Base-by-base conservation (phyloP, 2,329 filamentous ascomycete genomes). In the Cladosporium sp. region DNA sequence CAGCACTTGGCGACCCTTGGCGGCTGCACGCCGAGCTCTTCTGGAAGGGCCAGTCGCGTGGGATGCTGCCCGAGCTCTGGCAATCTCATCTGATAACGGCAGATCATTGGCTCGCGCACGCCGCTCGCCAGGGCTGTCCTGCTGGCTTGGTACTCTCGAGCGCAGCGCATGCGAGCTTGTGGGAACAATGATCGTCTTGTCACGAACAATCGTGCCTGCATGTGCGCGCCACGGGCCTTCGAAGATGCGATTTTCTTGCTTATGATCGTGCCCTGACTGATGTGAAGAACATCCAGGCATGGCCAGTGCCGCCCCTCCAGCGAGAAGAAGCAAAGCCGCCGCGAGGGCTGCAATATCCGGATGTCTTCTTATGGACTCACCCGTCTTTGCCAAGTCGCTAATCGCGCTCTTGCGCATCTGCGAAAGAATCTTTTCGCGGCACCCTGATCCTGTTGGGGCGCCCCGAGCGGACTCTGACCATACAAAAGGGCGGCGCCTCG, bases 21-120 rank as follows among this genome's bases (percentile, higher is more conserved):
- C 46, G 31, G 43, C 31, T 43, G 46, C 46, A 19, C 37, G 46
- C 46, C 46, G 22, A 49, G 46, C 13, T 19, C 46, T 49, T 34
- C 13, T 16, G 38, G 46, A 43, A 42, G 16, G 32, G 14, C 42
- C n/a, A 22, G 28, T 31, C 46, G 46, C 38, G 46, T 43, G 46
- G 46, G 38, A 49, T 32, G 38, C 37, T 31, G 31, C 22, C 22
- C 22, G 22, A 28, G 22, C 22, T 28, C 22, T 28, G 22, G 22
- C 22, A 28, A 28, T 28, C 22, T 28, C 22, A 28, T 28, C 22
- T 28, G 22, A 28, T 28, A 28, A 28, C 22, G 22, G 22, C 22
- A 28, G 22, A 28, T 28, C 22, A 28, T 28, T 28, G 22, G 22
- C 7, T 28, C 22, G 22, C 22, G 22, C 22, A 28, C 22, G 22